Percentiles rank a stretch among this genome's conserved stretches.
Conservation (phyloP, 1,139 yeast genomes). For the Sugiyamaella grinbergsii region DNA sequence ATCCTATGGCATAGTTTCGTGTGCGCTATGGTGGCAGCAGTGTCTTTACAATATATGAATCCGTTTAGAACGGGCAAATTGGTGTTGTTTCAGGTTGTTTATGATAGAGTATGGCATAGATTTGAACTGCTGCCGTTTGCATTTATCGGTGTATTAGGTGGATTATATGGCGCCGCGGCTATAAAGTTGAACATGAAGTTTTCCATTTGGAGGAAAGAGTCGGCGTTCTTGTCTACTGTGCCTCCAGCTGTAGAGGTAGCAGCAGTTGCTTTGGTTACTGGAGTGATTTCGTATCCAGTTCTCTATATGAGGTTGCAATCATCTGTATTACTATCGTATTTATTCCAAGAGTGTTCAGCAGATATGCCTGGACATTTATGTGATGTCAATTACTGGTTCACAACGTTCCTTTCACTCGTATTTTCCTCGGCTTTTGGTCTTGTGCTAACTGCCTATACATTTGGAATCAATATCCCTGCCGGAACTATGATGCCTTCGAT, state of each 20-base stretch:
- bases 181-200: slow-evolving; percentile 52
- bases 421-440: slow-evolving; percentile 58
- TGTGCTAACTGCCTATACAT: slow-evolving; percentile 60
- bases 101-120: slow-evolving; percentile 72
- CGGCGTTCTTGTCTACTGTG: slow-evolving; percentile 16
- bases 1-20: slow-evolving; percentile 84
- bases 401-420: slow-evolving; percentile 42
- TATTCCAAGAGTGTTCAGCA: slow-evolving; percentile 63
- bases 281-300: slow-evolving; percentile 58
- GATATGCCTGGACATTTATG: slow-evolving; percentile 42
- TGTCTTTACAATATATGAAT: slow-evolving; percentile 60
- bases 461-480: slow-evolving; percentile 70
- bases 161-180: slow-evolving; percentile 61
- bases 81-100: slow-evolving; percentile 64
- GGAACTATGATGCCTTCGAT: slow-evolving; percentile 75
- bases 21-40: slow-evolving; percentile 73
- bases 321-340: slow-evolving; percentile 54
- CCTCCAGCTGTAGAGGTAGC: slow-evolving; percentile 52
- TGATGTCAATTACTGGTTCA: slow-evolving; percentile 39
- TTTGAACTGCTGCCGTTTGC: slow-evolving; percentile 71
- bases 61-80: slow-evolving; percentile 61
- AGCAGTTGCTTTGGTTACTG: slow-evolving; percentile 52
- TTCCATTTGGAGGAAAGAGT: slow-evolving; percentile 42
- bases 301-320: slow-evolving; percentile 58
- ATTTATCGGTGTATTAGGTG: slow-evolving; percentile 68